These are phyloP conservation scores for Acephala macrosclerotiorum DNA, from an alignment of 2,329 filamentous ascomycete genomes.

Conservation along the genomic window DNA sequence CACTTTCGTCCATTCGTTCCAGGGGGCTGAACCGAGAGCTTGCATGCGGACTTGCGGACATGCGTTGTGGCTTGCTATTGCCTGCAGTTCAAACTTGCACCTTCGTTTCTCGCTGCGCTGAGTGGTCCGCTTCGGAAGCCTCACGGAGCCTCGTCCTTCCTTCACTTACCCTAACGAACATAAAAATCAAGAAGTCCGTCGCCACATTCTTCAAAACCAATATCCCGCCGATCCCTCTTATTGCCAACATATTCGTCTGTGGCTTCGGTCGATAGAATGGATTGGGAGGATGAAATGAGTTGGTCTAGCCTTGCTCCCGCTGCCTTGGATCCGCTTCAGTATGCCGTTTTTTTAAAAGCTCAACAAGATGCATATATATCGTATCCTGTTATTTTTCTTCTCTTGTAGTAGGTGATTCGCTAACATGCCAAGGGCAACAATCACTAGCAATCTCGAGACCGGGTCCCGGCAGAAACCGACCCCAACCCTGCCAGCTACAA, in stretches of 20 bases:
- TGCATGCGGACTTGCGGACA: too few relatives aligned
- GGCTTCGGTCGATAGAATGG: neutral
- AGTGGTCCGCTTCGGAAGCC: neutral
- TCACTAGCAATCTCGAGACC: neutral
- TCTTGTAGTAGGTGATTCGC: neutral
- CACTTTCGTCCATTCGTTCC: neutral
- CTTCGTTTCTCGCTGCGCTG: neutral
- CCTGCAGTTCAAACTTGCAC: slow-evolving; percentile 2
- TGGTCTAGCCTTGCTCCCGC: neutral
- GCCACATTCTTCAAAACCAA: too few relatives aligned
- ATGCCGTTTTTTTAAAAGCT: neutral
- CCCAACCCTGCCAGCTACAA: too few relatives aligned
- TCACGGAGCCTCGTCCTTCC: neutral
- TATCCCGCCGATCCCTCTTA: too few relatives aligned
- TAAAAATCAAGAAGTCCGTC: neutral
- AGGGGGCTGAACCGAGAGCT: neutral
- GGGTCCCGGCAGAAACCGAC: neutral
- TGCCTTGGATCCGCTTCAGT: neutral
- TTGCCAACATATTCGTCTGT: too few relatives aligned
- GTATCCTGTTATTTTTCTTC: neutral
- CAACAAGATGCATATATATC: neutral
- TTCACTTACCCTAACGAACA: neutral
- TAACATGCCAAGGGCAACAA: neutral
- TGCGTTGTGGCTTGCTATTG: neutral
- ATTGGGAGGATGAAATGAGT: neutral